Evolutionary conservation across 345 rosid genomes (phyloP), one percentile per base, ranked within the genome.

Genomic region (Euclidium syriacum): DNA sequence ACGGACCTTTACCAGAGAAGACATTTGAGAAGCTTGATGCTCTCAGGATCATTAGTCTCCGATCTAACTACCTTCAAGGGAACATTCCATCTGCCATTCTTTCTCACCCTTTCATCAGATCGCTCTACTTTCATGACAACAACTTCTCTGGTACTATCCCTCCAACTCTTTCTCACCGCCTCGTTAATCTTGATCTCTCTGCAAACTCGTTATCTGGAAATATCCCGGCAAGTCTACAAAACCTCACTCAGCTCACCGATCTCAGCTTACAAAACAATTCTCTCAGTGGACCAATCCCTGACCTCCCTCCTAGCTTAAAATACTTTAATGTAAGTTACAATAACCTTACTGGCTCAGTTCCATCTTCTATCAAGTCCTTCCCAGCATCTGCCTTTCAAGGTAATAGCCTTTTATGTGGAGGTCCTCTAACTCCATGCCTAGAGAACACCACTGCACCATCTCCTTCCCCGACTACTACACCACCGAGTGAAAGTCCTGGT

Each of bases 61-160:
- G 95, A 4, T 81, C 86, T 56, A 94, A 94, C 76, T 10, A 24
- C 23, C 83, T 94, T 8, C 71, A 38, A 40, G 97, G 97, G 53
- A 66, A 65, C 67, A 78, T 94, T 47, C 99, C 99, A 7, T 48
- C 85, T 47, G 91, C 81, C 40, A 22, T 90, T 52, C 78, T 87
- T 51, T 87, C 85, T 22, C 83, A 87, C 63, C 96, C 96, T 59
- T 85, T 84, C 4, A 83, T 94, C 69, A 82, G 66, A 10, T 76
- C 59, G 18, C 8, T 87, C 33, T 84, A 67, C 77, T 91, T 94
- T 68, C 97, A 94, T 42, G 64, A 72, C 33, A 94, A 94, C 81
- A 84, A 84, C 75, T 78, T 94, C 57, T 87, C 99, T 9, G 91
- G 96, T 9, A 44, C 64, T 23, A 79, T 94, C 29, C 96, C 97